A percentile compares a stretch with the other conserved stretches of the same genome.
Conservation (phyloP, 176 grass and related monocot species). For the Bolboschoenus planiculmis region DNA sequence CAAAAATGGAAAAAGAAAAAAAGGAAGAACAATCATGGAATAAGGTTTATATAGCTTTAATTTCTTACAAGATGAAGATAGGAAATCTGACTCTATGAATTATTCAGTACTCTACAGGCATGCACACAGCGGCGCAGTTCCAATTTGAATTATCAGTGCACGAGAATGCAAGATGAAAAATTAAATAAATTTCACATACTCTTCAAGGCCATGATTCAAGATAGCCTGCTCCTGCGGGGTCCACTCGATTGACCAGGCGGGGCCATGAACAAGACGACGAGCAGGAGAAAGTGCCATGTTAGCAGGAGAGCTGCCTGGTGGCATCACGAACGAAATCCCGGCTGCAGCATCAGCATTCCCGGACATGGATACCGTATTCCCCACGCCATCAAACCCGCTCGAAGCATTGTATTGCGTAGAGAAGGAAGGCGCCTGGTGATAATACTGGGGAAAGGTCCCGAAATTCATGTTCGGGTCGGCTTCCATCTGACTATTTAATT, state of each 20-base stretch:
- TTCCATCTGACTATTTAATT: not conserved
- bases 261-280: slow-evolving; percentile 15
- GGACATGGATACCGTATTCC: not conserved
- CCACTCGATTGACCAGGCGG: slow-evolving; percentile 21
- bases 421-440: not conserved
- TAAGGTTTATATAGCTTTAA: not conserved
- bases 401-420: not conserved
- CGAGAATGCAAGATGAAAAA: not conserved
- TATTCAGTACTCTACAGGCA: not conserved
- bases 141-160: not conserved
- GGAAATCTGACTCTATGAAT: not conserved
- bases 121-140: not conserved
- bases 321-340: not conserved
- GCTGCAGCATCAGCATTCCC: not conserved
- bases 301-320: not conserved
- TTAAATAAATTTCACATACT: not conserved
- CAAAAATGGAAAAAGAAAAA: not conserved
- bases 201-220: not conserved
- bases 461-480: slow-evolving; percentile 11
- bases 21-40: not conserved
- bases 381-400: not conserved
- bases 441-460: not conserved
- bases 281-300: slow-evolving; percentile 20
- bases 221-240: slow-evolving; percentile 14
- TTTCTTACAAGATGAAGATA: not conserved